Base-by-base conservation (phyloP, 805 yeast genomes). In the Candida loeiensis region DNA sequence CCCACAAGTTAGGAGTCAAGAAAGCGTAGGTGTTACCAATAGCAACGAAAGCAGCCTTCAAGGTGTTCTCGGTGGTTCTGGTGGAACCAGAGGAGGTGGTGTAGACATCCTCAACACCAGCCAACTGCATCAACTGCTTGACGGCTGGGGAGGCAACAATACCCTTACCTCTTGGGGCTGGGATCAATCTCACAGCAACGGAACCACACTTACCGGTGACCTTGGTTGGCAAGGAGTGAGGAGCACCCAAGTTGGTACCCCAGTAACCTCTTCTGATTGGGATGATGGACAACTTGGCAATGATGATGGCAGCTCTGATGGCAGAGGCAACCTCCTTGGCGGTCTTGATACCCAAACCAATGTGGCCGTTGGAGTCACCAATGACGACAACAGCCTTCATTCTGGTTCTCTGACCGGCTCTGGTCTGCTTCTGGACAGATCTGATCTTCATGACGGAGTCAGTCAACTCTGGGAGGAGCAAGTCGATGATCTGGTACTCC, bases 161-260 rank as follows among this genome's bases (percentile, higher is more conserved):
- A 85, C 97, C 98, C 73, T 95, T 89, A 91, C 99, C 99, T 83
- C 99, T 93, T 83, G 99, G 98, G 59, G 99, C 99, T 76, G 99
- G 99, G 70, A 93, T 90, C 71, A 93, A 83, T 83, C 99, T 89
- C 59, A 91, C 96, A 53, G 84, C 73, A 68, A 93, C 98, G 75
- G 98, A 91, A 84, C 99, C 99, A 81, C 98, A 93, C 89, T 91
- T 93, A 80, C 99, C 99, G 59, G 98, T 85, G 71, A 90, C 88
- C 89, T 93, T 93, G 77, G 83, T 75, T 66, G 96, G 91, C 69
- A 91, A 84, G 58, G 99, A 86, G 85, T 93, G 99, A 69, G 99
- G 99, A 75, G 86, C 85, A 84, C 99, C 99, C 76, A 93, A 86
- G 82, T 89, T 88, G 73, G 95, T 76, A 78, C 99, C 99, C 99